A percentile compares a stretch with the other conserved stretches of the same genome.
Evolutionary conservation across 495 filamentous ascomycete species (phyloP).

Genomic region (Penicillium subrubescens): DNA sequence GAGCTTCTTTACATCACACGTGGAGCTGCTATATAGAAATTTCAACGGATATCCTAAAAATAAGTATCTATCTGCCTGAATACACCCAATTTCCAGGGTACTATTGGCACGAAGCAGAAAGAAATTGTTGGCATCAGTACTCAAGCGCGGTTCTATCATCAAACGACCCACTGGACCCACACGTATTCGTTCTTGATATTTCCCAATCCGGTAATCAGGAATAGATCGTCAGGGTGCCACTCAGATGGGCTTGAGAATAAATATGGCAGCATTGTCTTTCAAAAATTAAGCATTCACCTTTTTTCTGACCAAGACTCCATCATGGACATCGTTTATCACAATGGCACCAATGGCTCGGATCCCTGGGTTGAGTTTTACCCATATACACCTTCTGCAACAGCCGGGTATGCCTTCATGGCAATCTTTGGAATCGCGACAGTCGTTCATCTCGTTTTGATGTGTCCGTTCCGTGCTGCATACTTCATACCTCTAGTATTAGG

Average conservation of each 20-base stretch:
- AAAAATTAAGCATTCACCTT: not conserved
- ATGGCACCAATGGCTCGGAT: conserved; percentile 33
- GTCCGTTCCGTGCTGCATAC: conserved; percentile 51
- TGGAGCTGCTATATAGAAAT: not conserved
- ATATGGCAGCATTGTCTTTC: conserved; percentile 3
- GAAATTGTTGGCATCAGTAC: not conserved
- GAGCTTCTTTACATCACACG: not conserved
- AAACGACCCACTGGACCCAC: conserved; percentile 16
- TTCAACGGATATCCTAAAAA: not conserved
- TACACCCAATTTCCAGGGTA: too few relatives aligned
- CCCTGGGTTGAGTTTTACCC: conserved; percentile 49
- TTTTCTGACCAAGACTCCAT: not conserved
- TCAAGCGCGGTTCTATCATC: not conserved
- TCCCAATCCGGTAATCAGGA: conserved; percentile 24
- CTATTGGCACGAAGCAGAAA: not conserved
- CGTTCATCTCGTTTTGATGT: conserved; percentile 44
- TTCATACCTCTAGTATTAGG: conserved; percentile 59
- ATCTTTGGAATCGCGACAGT: conserved; percentile 47
- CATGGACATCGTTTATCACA: conserved; percentile 41
- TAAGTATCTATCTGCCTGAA: conserved; percentile 8
- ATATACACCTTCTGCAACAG: conserved; percentile 49
- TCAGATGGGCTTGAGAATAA: conserved; percentile 14
- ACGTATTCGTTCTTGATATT: conserved; percentile 39
- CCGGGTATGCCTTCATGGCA: conserved; percentile 50
- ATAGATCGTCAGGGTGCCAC: conserved; percentile 2